Base-by-base conservation (phyloP, 768 basidiomycete species). In the Mrakia frigida region DNA sequence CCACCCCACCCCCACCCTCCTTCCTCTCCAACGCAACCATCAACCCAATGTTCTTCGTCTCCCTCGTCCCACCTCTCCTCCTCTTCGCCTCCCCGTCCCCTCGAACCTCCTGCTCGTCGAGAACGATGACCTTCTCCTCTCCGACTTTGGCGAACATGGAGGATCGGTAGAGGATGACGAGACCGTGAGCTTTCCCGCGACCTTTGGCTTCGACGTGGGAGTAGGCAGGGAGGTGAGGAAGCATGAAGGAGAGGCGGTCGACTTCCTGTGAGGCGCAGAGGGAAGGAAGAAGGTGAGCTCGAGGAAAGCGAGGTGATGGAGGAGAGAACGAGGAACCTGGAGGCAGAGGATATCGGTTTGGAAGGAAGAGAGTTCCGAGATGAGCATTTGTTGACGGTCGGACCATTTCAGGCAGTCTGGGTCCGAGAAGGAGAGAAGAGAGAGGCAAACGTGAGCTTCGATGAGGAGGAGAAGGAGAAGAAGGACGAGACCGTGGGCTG, bases 321-420 rank as follows among this genome's bases (percentile, higher is more conserved):
- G 46, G 60, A 50, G 33, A 39, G 50, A 25, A 59, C 43, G 81
- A 50, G 84, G 77, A 82, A 91, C 94, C 86, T 97, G 94, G 61
- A 97, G 86, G 82, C 94, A 96, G 61, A 94, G 83, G 35, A 97
- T 87, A 82, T 95, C 92, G 2, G 91, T 89, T n/a, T 87, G n/a
- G 75, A 91, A 88, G 3, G 87, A 86, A 23, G 88, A 83, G n/a
- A 96, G 86, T 82, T 97, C 95, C 69, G 86, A 85, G 76, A 89
- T 87, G 21, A 93, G 84, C 91, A 94, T 91, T 23, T 88, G 87
- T 79, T 89, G 88, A 78, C 94, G 86, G 81, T 91, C 89, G 31
- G 81, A 81, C 67, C 89, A 90, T 83, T 92, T 93, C 67, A 95
- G 85, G 81, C 92, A 94, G 81, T 92, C 88, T 79, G 50, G 33